Evolutionary conservation across 345 rosid genomes (phyloP), one percentile per base, ranked within the genome.

Genomic region (Melaleuca alternifolia): DNA sequence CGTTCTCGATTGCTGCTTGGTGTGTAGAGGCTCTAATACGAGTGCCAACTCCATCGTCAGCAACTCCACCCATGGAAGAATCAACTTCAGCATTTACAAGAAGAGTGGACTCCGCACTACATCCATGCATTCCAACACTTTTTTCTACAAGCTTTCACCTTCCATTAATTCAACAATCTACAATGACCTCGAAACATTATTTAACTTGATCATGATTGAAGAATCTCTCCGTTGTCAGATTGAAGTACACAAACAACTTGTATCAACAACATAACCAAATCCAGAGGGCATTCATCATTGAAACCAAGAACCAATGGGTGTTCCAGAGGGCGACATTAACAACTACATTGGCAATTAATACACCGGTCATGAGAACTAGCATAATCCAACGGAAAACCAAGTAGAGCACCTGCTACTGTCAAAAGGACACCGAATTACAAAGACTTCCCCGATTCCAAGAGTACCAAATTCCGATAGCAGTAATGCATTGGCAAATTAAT

Each of bases 61-160:
- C 93, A 94, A 94, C 95, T 92, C 99, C 99, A 89, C 98, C 99
- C 99, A 97, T 97, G 93, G 98, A 71, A 71, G 81, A 97, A 93
- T 94, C 99, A 92, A 93, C 98, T 92, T 96, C 99, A 91, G 99
- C 98, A 96, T 95, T 93, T 96, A 96, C 96, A 89, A 93, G 89
- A 91, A 89, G 87, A 71, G 88, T 85, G 89, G 90, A 91, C 90
- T 87, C 93, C 86, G 91, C 91, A 84, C 92, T 92, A 89, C 93
- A 91, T 93, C 95, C 98, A 94, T 94, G 96, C 97, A 95, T 96
- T 91, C 48, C 81, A 37, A 37, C 81, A 71, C 81, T 37, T 37
- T 37, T 71, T 37, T 20, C 89, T 88, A 88, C 85, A 79, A 85
- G 65, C 87, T 85, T 62, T 71, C 83, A 86, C 83, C 79, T 88